Percentiles rank a stretch among this genome's conserved stretches.
phyloP scores from a whole-genome alignment of 345 rosid species.

The Hibiscus mutabilis region DNA sequence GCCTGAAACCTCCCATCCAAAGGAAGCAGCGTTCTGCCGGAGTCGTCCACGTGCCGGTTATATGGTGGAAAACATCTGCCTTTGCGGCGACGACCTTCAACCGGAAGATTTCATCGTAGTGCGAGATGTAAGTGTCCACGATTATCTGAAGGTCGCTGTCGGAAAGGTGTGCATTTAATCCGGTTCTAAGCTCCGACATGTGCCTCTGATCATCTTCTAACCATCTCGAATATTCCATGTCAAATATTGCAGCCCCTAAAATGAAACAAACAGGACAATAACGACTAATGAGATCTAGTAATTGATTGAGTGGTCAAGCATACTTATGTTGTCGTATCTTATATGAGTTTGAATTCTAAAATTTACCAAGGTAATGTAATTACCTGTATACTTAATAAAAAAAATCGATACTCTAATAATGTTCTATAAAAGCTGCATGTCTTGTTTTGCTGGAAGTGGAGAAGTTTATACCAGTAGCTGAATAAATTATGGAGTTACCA shows the following conservation, averaged over 20 bases:
- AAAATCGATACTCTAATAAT: no score
- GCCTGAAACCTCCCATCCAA: constrained; percentile 96
- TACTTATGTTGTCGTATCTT: no score
- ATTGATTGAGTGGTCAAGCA: no score
- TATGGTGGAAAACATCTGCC: constrained; percentile 79
- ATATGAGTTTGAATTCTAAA: no score
- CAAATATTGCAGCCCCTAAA: constrained; percentile 81
- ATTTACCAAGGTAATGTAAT: background rate
- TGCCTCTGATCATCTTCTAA: constrained; percentile 76
- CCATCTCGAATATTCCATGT: constrained; percentile 97
- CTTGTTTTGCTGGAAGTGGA: background rate
- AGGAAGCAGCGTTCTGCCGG: constrained; percentile 95
- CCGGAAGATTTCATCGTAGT: constrained; percentile 80
- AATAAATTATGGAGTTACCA: background rate
- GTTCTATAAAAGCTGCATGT: background rate
- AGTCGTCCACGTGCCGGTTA: constrained; percentile 82
- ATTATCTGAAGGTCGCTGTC: constrained; percentile 64
- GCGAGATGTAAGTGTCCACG: constrained; percentile 71
- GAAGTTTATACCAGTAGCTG: background rate
- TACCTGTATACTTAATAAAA: background rate
- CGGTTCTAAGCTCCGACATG: constrained; percentile 76
- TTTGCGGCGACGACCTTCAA: constrained; percentile 61
- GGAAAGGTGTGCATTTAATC: constrained; percentile 60
- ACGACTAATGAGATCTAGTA: no score
- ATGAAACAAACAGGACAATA: background rate